Percentiles rank a stretch among this genome's conserved stretches.
phyloP scores from a whole-genome alignment of 306 rosid species.

The Quercus cerris region DNA sequence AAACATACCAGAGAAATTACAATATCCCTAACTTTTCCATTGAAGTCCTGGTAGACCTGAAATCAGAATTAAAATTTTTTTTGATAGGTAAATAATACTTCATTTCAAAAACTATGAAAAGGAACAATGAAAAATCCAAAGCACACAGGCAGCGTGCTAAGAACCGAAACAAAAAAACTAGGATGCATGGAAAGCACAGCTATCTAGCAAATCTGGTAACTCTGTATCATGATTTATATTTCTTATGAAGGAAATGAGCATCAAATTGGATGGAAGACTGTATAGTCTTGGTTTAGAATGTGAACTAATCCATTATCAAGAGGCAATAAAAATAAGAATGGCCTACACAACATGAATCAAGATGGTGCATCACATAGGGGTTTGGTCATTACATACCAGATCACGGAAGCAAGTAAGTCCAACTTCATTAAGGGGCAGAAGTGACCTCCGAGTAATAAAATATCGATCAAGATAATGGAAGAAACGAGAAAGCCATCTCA shows the following conservation, averaged over 20 bases:
- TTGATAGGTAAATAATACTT: too few relatives aligned
- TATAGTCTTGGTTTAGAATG: neutral
- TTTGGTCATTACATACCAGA: constrained; percentile 42
- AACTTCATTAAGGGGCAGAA: constrained; percentile 59
- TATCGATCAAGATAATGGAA: constrained; percentile 63
- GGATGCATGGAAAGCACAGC: too few relatives aligned
- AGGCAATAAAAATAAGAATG: constrained; percentile 1
- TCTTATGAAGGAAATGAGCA: neutral
- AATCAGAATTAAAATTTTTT: neutral
- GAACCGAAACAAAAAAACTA: too few relatives aligned
- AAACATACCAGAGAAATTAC: constrained; percentile 57
- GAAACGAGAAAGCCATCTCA: constrained; percentile 60
- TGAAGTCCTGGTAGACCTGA: constrained; percentile 64
- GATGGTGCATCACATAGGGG: neutral
- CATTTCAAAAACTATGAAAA: too few relatives aligned
- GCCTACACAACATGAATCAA: neutral
- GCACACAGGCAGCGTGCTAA: too few relatives aligned
- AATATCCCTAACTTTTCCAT: constrained; percentile 59
- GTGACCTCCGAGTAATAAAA: constrained; percentile 41
- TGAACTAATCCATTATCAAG: neutral
- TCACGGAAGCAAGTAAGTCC: constrained; percentile 57
- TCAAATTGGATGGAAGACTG: neutral
- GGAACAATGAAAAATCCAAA: too few relatives aligned
- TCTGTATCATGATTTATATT: neutral
- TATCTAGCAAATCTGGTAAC: too few relatives aligned